Conservation (phyloP, 192 early-diverging fungal species). For the Backusella sp. region DNA sequence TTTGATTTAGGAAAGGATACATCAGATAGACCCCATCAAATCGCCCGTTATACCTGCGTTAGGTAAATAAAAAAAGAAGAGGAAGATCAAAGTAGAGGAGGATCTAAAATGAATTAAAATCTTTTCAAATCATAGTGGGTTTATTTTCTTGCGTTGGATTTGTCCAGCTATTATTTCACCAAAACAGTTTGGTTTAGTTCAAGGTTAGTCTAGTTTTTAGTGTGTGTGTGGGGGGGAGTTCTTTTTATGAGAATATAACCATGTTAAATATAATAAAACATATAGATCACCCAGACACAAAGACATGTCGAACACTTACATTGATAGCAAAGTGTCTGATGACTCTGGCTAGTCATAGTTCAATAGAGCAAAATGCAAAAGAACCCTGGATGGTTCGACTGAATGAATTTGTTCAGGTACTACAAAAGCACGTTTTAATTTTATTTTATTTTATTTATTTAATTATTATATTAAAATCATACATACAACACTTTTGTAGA, state of each 20-base stretch:
- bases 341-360: conserved; percentile 60
- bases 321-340: conserved; percentile 74
- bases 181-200: conserved; percentile 68
- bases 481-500: conserved; percentile 27
- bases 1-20: conserved; percentile 29
- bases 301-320: conserved; percentile 61
- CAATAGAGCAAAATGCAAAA: conserved; percentile 57
- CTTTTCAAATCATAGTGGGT: conserved; percentile 47
- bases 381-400: conserved; percentile 70
- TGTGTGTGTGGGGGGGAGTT: background rate
- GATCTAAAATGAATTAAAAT: background rate
- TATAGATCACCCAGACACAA: conserved; percentile 53
- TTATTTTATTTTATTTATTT: background rate
- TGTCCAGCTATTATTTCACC: conserved; percentile 75
- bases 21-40: conserved; percentile 10
- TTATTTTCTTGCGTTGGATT: conserved; percentile 68
- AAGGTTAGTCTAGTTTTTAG: conserved; percentile 23
- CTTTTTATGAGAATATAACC: background rate
- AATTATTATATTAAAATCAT: background rate
- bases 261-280: background rate
- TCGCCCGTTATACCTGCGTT: conserved; percentile 43
- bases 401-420: conserved; percentile 58
- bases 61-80: background rate
- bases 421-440: background rate
- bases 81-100: background rate